Conservation (phyloP, 176 grass and related monocot species). For the Microstegium vimineum region DNA sequence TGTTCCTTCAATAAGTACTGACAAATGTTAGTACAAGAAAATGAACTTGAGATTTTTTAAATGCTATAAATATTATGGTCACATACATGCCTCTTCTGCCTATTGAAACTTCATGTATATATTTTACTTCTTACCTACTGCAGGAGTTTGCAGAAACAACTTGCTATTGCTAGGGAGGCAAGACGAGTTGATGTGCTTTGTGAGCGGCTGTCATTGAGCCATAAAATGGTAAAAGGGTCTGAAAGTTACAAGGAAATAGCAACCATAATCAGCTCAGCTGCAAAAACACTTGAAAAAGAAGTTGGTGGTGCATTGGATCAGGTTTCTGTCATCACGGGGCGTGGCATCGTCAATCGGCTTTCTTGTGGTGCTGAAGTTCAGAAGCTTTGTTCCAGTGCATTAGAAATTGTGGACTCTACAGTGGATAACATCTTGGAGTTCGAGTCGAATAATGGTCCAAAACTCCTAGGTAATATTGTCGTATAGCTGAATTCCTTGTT, state of each 20-base stretch:
- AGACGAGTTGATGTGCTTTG: conserved; percentile 86
- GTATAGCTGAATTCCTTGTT: neutral
- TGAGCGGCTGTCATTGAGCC: conserved; percentile 61
- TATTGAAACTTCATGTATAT: neutral
- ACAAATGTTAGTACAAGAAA: neutral
- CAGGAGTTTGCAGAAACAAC: conserved; percentile 74
- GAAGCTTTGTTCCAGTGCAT: conserved; percentile 64
- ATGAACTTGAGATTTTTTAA: neutral
- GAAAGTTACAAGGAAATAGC: conserved; percentile 57
- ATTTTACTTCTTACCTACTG: conserved; percentile 27
- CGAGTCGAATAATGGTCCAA: conserved; percentile 19
- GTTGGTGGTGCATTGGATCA: conserved; percentile 63
- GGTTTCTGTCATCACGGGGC: conserved; percentile 57
- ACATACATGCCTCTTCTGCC: neutral
- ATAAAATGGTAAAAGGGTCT: conserved; percentile 76
- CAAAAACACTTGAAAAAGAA: conserved; percentile 70
- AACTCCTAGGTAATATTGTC: conserved; percentile 41
- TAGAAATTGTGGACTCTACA: conserved; percentile 63
- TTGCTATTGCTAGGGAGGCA: conserved; percentile 59
- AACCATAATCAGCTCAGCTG: conserved; percentile 51
- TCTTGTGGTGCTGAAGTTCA: conserved; percentile 74
- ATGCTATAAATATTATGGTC: neutral
- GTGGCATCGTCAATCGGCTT: conserved; percentile 77
- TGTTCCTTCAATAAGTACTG: neutral
- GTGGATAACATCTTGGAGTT: conserved; percentile 32